Base-by-base conservation (phyloP, 2,329 filamentous ascomycete species). In the Neonectria sp. region DNA sequence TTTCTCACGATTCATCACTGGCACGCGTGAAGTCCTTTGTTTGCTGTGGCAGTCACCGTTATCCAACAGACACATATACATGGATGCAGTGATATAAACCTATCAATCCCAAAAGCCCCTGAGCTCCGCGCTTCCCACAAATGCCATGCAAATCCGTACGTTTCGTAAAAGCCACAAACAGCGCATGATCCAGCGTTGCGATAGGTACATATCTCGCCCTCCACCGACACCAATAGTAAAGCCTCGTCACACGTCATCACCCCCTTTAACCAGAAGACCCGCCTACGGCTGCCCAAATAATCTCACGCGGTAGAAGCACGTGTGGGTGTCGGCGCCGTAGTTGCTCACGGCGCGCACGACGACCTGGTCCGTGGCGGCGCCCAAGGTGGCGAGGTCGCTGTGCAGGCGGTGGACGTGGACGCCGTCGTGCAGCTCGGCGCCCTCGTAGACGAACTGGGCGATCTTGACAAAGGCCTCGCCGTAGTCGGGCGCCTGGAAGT, bases 241-340 rank as follows among this genome's bases (percentile, higher is more conserved):
- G 4, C 3, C 37, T 4, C 6, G 6, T 35, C 33, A 35, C 11
- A 35, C 9, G 33, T 12, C 33, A 11, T 35, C 33, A 2, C 17
- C 4, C 49, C 27, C 29, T 3, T 52, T 6, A 9, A 5, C 17
- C 46, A 29, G 24, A 12, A 7, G 13, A 15, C 15, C 15, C 27
- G 29, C 4, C 4, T 40, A 7, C 40, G 29, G 29, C 37, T 65
- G 40, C 35, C 91, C 81, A 75, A 88, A 91, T 51, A 92, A 65
- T 63, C 85, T 81, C n/a, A 91, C 78, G 1, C 90, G 82, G 79
- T 92, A 93, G 73, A 93, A 86, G 76, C 91, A 92, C 4, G 90
- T 92, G 74, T 91, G 89, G 53, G 88, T 80, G 29, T 74, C 76
- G 11, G 84, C 81, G 15, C 90, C 90, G 73, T 90, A 86, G 75